phyloP scores from a whole-genome alignment of 345 rosid genomes.

The Euphorbia lathyris region DNA sequence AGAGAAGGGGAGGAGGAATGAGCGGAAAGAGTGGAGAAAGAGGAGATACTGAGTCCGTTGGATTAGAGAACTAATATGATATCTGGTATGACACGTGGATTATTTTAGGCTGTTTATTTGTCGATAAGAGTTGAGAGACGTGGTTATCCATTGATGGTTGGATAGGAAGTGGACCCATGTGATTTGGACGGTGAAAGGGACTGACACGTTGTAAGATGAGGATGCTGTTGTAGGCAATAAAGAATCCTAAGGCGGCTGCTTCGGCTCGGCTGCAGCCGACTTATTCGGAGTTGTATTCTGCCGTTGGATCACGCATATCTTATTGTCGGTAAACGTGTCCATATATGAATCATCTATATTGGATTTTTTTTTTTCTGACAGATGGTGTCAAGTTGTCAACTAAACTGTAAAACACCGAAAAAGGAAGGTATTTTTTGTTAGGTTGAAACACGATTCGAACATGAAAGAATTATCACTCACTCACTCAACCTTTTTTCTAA shows the following conservation, averaged over 20 bases:
- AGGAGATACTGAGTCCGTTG: conserved; percentile 44
- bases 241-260: conserved; percentile 29
- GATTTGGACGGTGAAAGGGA: neutral
- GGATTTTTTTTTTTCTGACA: no score
- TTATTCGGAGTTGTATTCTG: neutral
- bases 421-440: no score
- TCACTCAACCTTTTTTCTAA: no score
- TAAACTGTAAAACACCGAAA: no score
- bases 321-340: conserved; percentile 19
- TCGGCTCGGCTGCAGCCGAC: conserved; percentile 20
- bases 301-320: conserved; percentile 14
- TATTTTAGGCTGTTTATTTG: conserved; percentile 38
- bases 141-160: conserved; percentile 22
- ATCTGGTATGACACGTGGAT: conserved; percentile 49
- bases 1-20: neutral
- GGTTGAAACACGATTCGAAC: no score
- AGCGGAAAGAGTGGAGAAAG: neutral
- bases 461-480: no score
- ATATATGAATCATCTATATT: neutral
- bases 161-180: conserved; percentile 23
- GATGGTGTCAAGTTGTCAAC: no score
- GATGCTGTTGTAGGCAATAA: neutral
- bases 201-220: conserved; percentile 20
- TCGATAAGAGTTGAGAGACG: conserved; percentile 47
- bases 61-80: conserved; percentile 46